Evolutionary conservation across 2,329 filamentous ascomycete genomes (phyloP), one percentile per base, ranked within the genome.

Genomic region (Talaromyces sp.): DNA sequence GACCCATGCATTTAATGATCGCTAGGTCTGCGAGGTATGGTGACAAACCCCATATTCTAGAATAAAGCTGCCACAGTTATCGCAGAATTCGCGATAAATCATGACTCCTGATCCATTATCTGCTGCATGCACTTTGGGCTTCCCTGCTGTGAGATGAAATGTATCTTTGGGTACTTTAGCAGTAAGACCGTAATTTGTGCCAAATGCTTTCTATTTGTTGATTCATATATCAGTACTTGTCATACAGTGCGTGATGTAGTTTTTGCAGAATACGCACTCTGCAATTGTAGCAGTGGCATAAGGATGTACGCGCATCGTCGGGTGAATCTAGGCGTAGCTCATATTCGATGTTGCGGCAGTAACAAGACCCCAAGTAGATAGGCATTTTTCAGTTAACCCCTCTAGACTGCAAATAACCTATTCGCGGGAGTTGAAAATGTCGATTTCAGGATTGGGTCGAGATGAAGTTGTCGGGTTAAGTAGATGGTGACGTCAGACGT

Each of bases 261-360:
- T 9, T n/a, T 14, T 7, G 5, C 3, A n/a, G 17, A n/a, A 5
- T 37, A 39, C 22, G 11, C 56, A 77, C 75, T 65, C 80, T 82
- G 70, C 80, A 83, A 60, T 77, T 80, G 16, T 64, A 56, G 60
- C 80, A 83, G 63, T 83, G 80, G 57, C 80, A 83, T 14, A 83
- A 60, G 9, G 74, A 79, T 1, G 80, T 81, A 19, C 79, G 69
- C 2, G 80, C 80, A 20, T 82, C 73, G 7, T 77, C 74, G 4
- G 72, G 69, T 7, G 76, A 75, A 2, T 64, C 56, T 1, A 83
- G 70, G 0, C 68, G 65, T 42, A 83, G 68, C 14, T 71, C 67
- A 54, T 82, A 83, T 27, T 70, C 68, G 50, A 83, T 70, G 8
- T 69, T 69, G 51, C 71, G 68, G 62, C 81, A 83, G 63, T 75